Conservation (phyloP, 345 rosid genomes). For the Anacardium occidentale region DNA sequence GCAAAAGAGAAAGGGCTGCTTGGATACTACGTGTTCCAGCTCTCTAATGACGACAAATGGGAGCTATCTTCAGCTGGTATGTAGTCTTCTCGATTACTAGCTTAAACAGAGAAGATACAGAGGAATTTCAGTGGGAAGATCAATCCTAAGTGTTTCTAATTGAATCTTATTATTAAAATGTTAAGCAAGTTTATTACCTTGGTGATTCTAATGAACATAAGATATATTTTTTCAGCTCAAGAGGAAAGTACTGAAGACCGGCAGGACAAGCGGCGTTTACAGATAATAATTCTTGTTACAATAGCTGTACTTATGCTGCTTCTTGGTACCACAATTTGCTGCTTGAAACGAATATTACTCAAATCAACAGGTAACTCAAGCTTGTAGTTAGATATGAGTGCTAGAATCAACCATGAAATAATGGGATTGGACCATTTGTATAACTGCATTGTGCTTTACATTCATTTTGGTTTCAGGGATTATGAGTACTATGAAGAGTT, state of each 20-base stretch:
- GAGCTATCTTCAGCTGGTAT: constrained; percentile 37
- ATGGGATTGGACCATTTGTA: too few relatives aligned
- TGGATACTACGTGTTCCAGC: constrained; percentile 21
- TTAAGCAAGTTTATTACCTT: too few relatives aligned
- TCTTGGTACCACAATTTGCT: not conserved
- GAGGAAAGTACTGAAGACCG: not conserved
- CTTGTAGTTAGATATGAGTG: not conserved
- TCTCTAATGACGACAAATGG: constrained; percentile 28
- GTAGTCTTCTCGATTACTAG: too few relatives aligned
- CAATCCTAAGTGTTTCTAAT: too few relatives aligned
- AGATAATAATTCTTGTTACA: not conserved
- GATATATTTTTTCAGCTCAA: not conserved
- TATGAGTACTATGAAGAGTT: not conserved
- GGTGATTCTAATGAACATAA: not conserved
- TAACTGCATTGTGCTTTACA: not conserved
- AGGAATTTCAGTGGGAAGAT: too few relatives aligned
- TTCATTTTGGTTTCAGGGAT: not conserved
- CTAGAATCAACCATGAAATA: not conserved
- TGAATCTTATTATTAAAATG: too few relatives aligned
- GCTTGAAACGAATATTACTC: not conserved
- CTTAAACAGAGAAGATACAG: too few relatives aligned
- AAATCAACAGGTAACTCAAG: not conserved
- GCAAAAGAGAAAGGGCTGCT: constrained; percentile 27
- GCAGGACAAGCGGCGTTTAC: not conserved
- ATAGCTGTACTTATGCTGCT: not conserved